Conservation (phyloP, 2,329 filamentous ascomycete genomes). For the Aureobasidium sp. region DNA sequence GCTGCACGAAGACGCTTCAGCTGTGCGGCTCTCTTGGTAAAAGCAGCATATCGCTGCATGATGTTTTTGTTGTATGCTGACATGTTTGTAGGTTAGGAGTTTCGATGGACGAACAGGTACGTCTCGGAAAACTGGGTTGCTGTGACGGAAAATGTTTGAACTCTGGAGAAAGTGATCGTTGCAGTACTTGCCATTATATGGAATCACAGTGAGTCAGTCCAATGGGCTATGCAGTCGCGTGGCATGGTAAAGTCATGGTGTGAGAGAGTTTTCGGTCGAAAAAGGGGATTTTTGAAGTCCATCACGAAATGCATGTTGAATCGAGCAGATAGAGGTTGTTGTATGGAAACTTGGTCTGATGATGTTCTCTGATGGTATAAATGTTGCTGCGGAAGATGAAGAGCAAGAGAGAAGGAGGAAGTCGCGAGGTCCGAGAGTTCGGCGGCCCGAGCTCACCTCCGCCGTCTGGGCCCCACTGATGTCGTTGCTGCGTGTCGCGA, state of each 20-base stretch:
- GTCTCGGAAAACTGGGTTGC: background rate
- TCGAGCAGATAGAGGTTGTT: background rate
- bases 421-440: background rate
- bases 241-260: background rate
- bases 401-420: background rate
- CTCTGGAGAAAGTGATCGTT: background rate
- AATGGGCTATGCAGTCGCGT: background rate
- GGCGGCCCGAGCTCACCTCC: constrained; percentile 6
- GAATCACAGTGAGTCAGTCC: background rate
- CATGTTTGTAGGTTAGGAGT: background rate
- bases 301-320: background rate
- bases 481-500: constrained; percentile 1
- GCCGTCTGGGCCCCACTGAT: constrained; percentile 5
- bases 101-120: background rate
- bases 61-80: background rate
- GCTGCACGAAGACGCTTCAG: background rate
- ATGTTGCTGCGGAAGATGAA: background rate
- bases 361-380: background rate
- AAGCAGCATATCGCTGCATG: background rate
- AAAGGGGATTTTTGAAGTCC: background rate
- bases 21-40: background rate
- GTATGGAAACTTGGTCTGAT: background rate
- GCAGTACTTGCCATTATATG: background rate
- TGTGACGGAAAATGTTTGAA: background rate
- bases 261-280: background rate